Conservation (phyloP, 2,329 filamentous ascomycete species). For the Calonectria pseudoreteaudii region DNA sequence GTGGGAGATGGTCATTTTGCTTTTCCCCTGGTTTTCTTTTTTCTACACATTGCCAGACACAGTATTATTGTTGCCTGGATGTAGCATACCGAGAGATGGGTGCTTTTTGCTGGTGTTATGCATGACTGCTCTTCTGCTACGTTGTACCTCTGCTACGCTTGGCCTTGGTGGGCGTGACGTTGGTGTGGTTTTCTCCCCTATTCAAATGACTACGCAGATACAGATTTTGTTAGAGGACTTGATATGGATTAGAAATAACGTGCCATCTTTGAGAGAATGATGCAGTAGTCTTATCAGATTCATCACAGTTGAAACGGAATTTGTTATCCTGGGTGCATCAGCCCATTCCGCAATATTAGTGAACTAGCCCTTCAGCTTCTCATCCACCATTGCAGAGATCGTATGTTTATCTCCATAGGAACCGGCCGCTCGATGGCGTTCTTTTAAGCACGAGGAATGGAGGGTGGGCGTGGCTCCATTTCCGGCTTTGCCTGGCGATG, state of each 20-base stretch:
- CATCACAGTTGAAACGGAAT: neutral
- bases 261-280: neutral
- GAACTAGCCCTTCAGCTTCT: neutral
- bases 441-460: neutral
- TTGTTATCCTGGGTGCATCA: neutral
- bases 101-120: conserved; percentile 41
- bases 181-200: neutral
- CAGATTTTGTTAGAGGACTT: conserved; percentile 10
- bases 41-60: conserved; percentile 19
- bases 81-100: conserved; percentile 41
- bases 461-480: neutral
- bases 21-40: conserved; percentile 21
- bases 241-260: conserved; percentile 1
- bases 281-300: neutral
- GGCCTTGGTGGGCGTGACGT: neutral
- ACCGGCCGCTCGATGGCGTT: neutral
- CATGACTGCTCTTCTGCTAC: conserved; percentile 36
- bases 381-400: neutral
- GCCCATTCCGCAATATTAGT: neutral
- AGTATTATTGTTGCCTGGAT: conserved; percentile 41
- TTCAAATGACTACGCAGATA: conserved; percentile 1
- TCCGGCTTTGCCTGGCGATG: neutral
- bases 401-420: neutral
- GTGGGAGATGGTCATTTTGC: conserved; percentile 25
- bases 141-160: conserved; percentile 5